Evolutionary conservation across 768 basidiomycete genomes (phyloP).

Genomic region (Mycena rebaudengoi): DNA sequence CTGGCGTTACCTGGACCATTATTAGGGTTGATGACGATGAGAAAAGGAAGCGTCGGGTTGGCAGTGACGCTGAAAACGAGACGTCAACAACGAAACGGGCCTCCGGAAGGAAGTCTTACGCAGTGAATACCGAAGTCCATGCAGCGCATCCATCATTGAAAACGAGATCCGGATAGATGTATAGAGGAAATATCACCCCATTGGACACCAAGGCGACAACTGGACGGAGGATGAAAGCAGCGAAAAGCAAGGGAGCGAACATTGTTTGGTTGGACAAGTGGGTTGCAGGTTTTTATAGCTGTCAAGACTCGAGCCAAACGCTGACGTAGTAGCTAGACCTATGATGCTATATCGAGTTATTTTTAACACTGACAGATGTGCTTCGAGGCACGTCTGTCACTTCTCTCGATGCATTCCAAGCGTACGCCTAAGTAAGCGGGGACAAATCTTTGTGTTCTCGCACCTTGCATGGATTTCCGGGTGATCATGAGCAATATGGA

Average conservation of each 20-base stretch:
- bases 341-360: too few species aligned
- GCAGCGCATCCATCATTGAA: constrained; percentile 24
- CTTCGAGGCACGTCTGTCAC: too few species aligned
- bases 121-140: constrained; percentile 37
- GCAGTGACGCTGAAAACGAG: constrained; percentile 31
- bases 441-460: too few species aligned
- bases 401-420: too few species aligned
- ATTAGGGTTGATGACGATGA: constrained; percentile 41
- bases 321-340: too few species aligned
- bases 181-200: constrained; percentile 41
- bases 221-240: not conserved
- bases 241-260: constrained; percentile 1
- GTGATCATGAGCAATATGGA: too few species aligned
- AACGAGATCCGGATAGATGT: constrained; percentile 36
- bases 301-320: too few species aligned
- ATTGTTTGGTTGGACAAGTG: not conserved
- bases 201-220: constrained; percentile 28
- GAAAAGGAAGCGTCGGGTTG: constrained; percentile 37
- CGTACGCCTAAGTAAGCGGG: too few species aligned
- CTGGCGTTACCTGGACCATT: constrained; percentile 38
- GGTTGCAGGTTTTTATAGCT: not conserved
- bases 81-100: not conserved
- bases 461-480: too few species aligned
- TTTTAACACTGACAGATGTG: too few species aligned
- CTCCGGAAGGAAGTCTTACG: constrained; percentile 23